Percentiles rank a stretch among this genome's conserved stretches.
phyloP scores from a whole-genome alignment of 768 basidiomycete genomes.

The Rhizopogon roseolus region DNA sequence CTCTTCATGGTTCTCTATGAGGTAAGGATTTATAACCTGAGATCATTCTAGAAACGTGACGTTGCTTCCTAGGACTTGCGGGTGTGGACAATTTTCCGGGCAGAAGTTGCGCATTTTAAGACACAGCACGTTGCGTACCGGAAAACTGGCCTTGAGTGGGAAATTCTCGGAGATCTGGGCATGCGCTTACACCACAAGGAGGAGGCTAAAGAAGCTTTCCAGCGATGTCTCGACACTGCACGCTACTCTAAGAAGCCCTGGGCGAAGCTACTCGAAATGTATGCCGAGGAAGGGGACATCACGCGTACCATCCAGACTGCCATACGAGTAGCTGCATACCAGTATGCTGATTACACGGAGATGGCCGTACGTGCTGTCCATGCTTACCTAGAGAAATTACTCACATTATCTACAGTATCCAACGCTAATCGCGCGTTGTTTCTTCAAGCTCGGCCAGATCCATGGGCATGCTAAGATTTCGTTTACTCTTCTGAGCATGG shows the following conservation, averaged over 20 bases:
- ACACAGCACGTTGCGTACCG: slow-evolving; percentile 97
- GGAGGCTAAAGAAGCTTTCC: slow-evolving; percentile 97
- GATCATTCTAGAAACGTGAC: not conserved
- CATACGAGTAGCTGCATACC: slow-evolving; percentile 90
- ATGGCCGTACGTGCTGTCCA: slow-evolving; percentile 60
- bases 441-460: slow-evolving; percentile 90
- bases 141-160: slow-evolving; percentile 97
- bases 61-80: slow-evolving; percentile 70
- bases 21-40: slow-evolving; percentile 37
- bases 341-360: slow-evolving; percentile 86
- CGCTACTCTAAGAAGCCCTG: slow-evolving; percentile 91
- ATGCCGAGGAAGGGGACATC: slow-evolving; percentile 95
- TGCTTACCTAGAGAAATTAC: not conserved
- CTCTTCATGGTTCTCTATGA: slow-evolving; percentile 98
- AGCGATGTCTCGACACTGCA: slow-evolving; percentile 84
- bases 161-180: slow-evolving; percentile 94
- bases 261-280: slow-evolving; percentile 91
- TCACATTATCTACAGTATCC: slow-evolving; percentile 57
- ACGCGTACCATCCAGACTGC: slow-evolving; percentile 87
- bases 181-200: slow-evolving; percentile 94
- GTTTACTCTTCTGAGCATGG: slow-evolving; percentile 92
- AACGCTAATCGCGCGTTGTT: slow-evolving; percentile 80
- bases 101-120: slow-evolving; percentile 98
- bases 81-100: slow-evolving; percentile 98
- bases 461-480: slow-evolving; percentile 94